Evolutionary conservation across 352 stramenopile species (phyloP).

Genomic region (Phytophthora hybrid): DNA sequence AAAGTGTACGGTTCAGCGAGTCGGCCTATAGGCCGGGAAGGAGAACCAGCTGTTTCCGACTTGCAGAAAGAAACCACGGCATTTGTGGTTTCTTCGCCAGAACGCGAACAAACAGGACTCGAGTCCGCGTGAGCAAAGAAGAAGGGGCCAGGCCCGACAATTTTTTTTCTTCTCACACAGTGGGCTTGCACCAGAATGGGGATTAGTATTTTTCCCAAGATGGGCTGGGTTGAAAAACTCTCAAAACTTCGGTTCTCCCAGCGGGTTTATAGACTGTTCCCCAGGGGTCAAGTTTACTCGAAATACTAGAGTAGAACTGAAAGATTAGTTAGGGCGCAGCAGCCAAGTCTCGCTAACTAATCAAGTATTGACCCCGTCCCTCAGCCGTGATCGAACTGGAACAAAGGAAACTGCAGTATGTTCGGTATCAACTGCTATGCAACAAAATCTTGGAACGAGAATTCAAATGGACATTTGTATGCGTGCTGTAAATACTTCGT

Average conservation of each 20-base stretch:
- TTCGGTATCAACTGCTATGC: not conserved
- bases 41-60: no score
- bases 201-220: not conserved
- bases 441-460: not conserved
- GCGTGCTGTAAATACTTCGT: not conserved
- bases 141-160: not conserved
- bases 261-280: not conserved
- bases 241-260: not conserved
- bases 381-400: not conserved
- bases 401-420: not conserved
- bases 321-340: not conserved
- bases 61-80: no score
- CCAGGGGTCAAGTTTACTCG: not conserved
- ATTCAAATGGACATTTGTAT: not conserved
- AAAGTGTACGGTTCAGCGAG: no score
- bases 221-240: not conserved
- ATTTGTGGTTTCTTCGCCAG: not conserved
- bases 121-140: not conserved
- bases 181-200: not conserved
- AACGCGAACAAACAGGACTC: not conserved
- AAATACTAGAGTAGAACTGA: not conserved
- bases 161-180: not conserved
- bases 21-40: no score
- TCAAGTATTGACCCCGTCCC: not conserved
- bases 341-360: not conserved